Base-by-base conservation (phyloP, 2,329 filamentous ascomycete species). In the Ilyonectria sp. region DNA sequence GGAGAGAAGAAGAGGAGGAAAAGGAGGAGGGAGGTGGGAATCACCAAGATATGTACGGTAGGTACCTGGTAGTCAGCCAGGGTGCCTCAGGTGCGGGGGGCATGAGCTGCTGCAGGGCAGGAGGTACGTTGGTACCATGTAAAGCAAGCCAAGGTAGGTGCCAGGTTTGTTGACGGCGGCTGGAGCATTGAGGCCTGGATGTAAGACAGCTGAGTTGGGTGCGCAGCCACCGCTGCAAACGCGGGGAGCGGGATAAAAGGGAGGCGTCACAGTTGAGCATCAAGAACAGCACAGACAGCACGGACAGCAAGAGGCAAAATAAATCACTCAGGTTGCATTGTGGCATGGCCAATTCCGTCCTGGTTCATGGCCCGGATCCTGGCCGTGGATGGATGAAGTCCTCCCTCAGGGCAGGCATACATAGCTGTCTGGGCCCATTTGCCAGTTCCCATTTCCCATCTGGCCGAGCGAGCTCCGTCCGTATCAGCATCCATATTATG, bases 131-230 rank as follows among this genome's bases (percentile, higher is more conserved):
- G 40, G 40, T 43, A n/a, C 23, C 29, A 43, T 35, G 49, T 37
- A 56, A 35, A 31, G 43, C 23, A 29, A 52, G 57, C 26, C 49
- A 47, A 63, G 23, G 53, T 35, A 58, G 13, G 62, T 29, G 63
- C 46, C 56, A 60, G 44, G 50, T 46, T 65, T 44, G 56, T 40
- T 60, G 55, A 60, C 50, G 53, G 56, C 49, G 61, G 61, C 49
- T 62, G 56, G 37, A 61, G 53, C 54, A 49, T 37, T 54, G 60
- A 55, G 63, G 29, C 46, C 47, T 13, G 54, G 47, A 52, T 70
- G 69, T 71, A 69, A 73, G 72, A 62, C 47, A 23, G 70, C 64
- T 60, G 60, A 58, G 61, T 49, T 35, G 49, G 63, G 46, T 52
- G 31, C 56, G 35, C 46, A 21, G 46, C 31, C 26, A 23, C 29